Evolutionary conservation across 2,329 filamentous ascomycete species (phyloP), one percentile per base, ranked within the genome.

Genomic region (Elsinoe arachidis): DNA sequence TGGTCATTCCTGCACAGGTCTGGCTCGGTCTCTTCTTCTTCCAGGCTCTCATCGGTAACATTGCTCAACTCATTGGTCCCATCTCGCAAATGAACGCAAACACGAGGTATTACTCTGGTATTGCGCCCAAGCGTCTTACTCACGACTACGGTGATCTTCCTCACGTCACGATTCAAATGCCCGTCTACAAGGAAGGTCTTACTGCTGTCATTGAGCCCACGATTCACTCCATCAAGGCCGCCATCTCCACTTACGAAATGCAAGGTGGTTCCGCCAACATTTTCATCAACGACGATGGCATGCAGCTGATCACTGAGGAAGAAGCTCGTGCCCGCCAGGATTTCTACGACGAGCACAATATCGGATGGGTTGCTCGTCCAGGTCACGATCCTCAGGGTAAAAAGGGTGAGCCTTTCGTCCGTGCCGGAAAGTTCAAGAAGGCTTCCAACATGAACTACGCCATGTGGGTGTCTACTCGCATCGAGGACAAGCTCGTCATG

Each of bases 391-490:
- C 78, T 19, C 78, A 79, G 62, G 75, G 77, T 33, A 72, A 73
- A 2, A 74, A 81, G 26, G 74, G 74, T 47, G 71, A 76, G 47
- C 70, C 70, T n/a, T 83, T 80, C 63, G 59, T 77, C 17, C 76
- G 81, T 57, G 76, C 76, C 46, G 84, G 84, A 60, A 86, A 86
- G 68, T 87, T 86, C 74, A 87, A 87, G 73, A 87, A 87, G 70
- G 84, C 84, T 2, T 86, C 83, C 30, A 87, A 87, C 73, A 87
- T 87, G 84, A 87, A 87, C 70, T 87, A 84, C 66, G 82, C 79
- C 6, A 74, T 87, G 57, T 80, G 79, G 69, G 74, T 85, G 59
- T 82, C 79, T 54, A 80, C 80, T 65, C 78, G 79, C 63, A 83
- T 89, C 34, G 86, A 90, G 68, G 86, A 88, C 52, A 86, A 83